Evolutionary conservation across 2,329 filamentous ascomycete genomes (phyloP).

Genomic region (Phyllosticta citribraziliensis): DNA sequence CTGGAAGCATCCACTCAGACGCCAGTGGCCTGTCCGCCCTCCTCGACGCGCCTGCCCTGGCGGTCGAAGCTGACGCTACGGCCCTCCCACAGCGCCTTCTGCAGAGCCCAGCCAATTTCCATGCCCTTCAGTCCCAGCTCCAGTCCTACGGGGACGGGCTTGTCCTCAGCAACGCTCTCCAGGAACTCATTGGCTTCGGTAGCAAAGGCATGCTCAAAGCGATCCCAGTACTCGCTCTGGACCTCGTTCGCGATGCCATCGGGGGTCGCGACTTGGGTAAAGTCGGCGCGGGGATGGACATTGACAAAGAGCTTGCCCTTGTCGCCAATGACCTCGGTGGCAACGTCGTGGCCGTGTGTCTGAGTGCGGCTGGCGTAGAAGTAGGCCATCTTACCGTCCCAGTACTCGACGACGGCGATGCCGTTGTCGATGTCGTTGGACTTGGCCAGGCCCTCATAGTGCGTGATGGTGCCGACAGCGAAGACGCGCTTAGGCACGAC

Average conservation of each 20-base stretch:
- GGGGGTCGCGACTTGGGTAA: conserved; percentile 19
- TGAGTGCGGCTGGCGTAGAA: conserved; percentile 36
- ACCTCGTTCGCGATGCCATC: conserved; percentile 29
- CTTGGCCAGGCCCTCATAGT: conserved; percentile 29
- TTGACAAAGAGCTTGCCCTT: conserved; percentile 37
- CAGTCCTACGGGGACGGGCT: conserved; percentile 26
- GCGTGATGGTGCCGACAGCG: conserved; percentile 25
- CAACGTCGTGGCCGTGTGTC: conserved; percentile 34
- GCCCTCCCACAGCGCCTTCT: conserved; percentile 46
- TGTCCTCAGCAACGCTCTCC: conserved; percentile 27
- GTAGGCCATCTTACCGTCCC: conserved; percentile 34
- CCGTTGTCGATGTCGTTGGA: conserved; percentile 36
- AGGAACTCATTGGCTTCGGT: conserved; percentile 32
- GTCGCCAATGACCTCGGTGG: conserved; percentile 35
- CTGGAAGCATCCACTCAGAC: background rate
- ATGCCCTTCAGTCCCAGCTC: conserved; percentile 26
- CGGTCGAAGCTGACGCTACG: conserved; percentile 42
- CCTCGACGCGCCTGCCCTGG: conserved; percentile 12
- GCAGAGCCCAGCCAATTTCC: conserved; percentile 39
- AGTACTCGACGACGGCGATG: conserved; percentile 36
- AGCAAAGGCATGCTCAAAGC: conserved; percentile 32
- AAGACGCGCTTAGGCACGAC: conserved; percentile 28
- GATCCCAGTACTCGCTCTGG: conserved; percentile 29
- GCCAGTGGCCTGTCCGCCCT: background rate
- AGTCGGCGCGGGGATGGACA: conserved; percentile 16